phyloP scores from a whole-genome alignment of 2,329 filamentous ascomycete species.

The Xylariaceae sp. region DNA sequence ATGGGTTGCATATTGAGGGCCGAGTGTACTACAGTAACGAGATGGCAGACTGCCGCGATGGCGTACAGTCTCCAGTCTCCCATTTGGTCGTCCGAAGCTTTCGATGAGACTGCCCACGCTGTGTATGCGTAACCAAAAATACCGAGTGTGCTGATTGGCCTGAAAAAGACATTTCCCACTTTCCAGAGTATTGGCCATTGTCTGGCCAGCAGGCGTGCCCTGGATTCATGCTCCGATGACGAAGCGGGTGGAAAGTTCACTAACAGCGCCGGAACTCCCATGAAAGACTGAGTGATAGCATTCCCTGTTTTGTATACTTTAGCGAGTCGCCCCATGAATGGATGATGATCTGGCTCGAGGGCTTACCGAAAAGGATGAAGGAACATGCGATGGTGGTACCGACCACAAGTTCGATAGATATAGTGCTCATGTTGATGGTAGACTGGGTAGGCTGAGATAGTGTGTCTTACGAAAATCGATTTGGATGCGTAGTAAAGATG shows the following conservation, averaged over 20 bases:
- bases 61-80: conserved; percentile 45
- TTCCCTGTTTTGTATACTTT: conserved; percentile 35
- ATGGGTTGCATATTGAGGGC: conserved; percentile 49
- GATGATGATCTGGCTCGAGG: neutral
- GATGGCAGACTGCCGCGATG: conserved; percentile 39
- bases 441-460: no score
- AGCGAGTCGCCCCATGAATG: conserved; percentile 1
- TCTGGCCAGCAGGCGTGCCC: conserved; percentile 41
- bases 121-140: conserved; percentile 45
- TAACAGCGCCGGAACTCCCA: conserved; percentile 46
- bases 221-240: conserved; percentile 36
- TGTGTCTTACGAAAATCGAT: neutral
- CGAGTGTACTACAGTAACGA: conserved; percentile 45
- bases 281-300: conserved; percentile 49
- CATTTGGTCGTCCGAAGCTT: conserved; percentile 14
- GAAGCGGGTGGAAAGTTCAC: conserved; percentile 41
- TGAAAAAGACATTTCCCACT: conserved; percentile 48
- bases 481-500: no score
- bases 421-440: conserved; percentile 1
- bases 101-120: conserved; percentile 30
- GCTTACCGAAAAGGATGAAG: conserved; percentile 44
- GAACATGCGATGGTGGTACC: conserved; percentile 45
- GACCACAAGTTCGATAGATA: conserved; percentile 33
- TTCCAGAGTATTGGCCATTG: conserved; percentile 49
- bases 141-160: conserved; percentile 46